phyloP scores from a whole-genome alignment of 495 filamentous ascomycete genomes.

The Annulohypoxylon moriforme region DNA sequence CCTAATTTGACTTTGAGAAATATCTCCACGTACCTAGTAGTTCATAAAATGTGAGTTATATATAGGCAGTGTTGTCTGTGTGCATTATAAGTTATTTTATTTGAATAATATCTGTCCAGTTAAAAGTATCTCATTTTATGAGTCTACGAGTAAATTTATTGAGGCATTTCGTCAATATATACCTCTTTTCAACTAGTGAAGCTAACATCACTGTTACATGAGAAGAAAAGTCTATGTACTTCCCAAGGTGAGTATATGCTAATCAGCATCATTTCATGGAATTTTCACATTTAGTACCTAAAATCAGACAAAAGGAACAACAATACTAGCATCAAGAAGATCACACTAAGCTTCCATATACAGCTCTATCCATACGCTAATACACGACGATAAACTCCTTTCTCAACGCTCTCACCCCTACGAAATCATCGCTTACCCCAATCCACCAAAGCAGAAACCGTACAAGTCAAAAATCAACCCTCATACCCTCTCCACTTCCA shows the following conservation, averaged over 20 bases:
- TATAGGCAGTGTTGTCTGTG: too few species aligned
- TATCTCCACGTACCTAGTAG: too few species aligned
- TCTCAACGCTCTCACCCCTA: not conserved
- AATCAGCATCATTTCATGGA: not conserved
- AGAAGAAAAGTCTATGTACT: too few species aligned
- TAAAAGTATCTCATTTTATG: too few species aligned
- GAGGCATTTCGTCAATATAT: too few species aligned
- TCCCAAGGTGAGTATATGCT: too few species aligned
- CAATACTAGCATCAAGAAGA: not conserved
- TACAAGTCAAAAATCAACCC: not conserved
- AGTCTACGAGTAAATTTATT: too few species aligned
- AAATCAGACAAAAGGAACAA: not conserved
- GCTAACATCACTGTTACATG: too few species aligned
- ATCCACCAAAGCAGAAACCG: not conserved
- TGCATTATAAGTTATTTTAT: too few species aligned
- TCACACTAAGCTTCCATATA: not conserved
- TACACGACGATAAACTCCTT: not conserved
- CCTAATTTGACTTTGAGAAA: not conserved
- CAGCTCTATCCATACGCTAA: not conserved
- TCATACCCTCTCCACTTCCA: constrained; percentile 54
- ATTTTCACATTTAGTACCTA: not conserved
- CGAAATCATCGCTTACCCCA: not conserved
- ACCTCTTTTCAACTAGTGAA: too few species aligned
- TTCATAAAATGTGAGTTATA: too few species aligned
- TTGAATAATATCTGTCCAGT: too few species aligned